Evolutionary conservation across 169 alveolate species (phyloP).

Genomic region (Eimeria maxima): DNA sequence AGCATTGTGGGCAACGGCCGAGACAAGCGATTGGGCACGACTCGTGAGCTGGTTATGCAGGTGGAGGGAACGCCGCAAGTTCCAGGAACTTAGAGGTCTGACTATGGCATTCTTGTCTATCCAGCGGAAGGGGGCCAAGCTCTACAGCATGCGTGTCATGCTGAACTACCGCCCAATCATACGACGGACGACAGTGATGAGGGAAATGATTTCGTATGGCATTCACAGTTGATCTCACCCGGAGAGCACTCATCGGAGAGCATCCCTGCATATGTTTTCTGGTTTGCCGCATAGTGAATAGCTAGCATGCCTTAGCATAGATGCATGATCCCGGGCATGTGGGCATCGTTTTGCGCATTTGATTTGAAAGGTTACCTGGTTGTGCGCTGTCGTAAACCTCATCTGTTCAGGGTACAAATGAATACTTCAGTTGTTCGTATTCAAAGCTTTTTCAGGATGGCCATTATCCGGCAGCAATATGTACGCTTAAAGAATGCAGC

Average conservation of each 20-base stretch:
- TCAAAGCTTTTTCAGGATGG: slow-evolving; percentile 89
- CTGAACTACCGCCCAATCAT: slow-evolving; percentile 85
- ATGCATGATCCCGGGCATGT: background rate
- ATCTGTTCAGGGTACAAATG: slow-evolving; percentile 74
- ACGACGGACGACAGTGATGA: slow-evolving; percentile 84
- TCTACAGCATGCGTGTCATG: slow-evolving; percentile 86
- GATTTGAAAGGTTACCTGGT: background rate
- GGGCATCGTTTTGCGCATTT: background rate
- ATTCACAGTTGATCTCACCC: background rate
- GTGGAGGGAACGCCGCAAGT: slow-evolving; percentile 80
- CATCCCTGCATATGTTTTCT: background rate
- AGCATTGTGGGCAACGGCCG: background rate
- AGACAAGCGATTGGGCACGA: background rate
- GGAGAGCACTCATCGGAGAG: background rate
- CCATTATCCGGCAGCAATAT: slow-evolving; percentile 87
- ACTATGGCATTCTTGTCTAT: slow-evolving; percentile 86
- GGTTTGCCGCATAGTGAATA: background rate
- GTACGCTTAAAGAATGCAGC: slow-evolving; percentile 82
- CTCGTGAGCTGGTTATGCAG: slow-evolving; percentile 25
- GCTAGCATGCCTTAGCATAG: background rate
- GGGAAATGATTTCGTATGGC: slow-evolving; percentile 86
- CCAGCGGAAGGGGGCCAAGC: slow-evolving; percentile 88
- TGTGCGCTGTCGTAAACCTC: background rate
- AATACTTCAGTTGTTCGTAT: slow-evolving; percentile 87
- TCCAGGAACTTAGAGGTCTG: slow-evolving; percentile 82